Base-by-base conservation (phyloP, 306 rosid species). In the Fragaria iinumae region DNA sequence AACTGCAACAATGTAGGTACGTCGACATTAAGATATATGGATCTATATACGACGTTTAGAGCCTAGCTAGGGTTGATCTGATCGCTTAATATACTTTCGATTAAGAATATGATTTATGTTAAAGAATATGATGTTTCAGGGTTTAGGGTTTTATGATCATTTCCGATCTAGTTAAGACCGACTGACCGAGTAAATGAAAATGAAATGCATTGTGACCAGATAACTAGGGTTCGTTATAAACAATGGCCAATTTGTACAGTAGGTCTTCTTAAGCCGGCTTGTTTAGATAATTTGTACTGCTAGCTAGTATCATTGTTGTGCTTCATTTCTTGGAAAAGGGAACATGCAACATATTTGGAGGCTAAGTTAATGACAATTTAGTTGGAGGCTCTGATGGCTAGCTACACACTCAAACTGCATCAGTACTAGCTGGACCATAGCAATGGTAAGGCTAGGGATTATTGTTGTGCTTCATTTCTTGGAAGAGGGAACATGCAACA, bases 301-400 rank as follows among this genome's bases (percentile, higher is more conserved):
- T 43, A 43, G 11, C 36, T 32, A 3, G 36, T 32, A 32, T 38
- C 6, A 44, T 53, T 53, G 8, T 3, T 25, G 38, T 23, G 6
- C 8, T 60, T 27, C 6, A 60, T 11, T 11, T 60, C 16, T 32
- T 16, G 68, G 44, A 13, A 62, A 8, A 7, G 44, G 44, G 39
- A 63, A 63, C 7, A 47, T 41, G 62, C 72, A 81, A 52, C 85
- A 60, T 41, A 65, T 84, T 88, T 78, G 85, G 88, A 78, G 88
- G 90, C 88, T 18, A 81, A 82, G 79, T 88, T 75, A 86, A 77
- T 83, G 85, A 59, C 9, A 21, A 60, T 2, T 16, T 63, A 63
- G 6, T 88, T 78, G 85, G 88, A 78, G 88, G 90, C 85, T 25
- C n/a, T 27, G 45, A 17, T 49, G 44, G 4, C 65, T 32, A 34